Percentiles rank a stretch among this genome's conserved stretches.
These are phyloP conservation scores for Aspergillus avenaceus DNA, from an alignment of 495 filamentous ascomycete genomes.

Conservation along the genomic window DNA sequence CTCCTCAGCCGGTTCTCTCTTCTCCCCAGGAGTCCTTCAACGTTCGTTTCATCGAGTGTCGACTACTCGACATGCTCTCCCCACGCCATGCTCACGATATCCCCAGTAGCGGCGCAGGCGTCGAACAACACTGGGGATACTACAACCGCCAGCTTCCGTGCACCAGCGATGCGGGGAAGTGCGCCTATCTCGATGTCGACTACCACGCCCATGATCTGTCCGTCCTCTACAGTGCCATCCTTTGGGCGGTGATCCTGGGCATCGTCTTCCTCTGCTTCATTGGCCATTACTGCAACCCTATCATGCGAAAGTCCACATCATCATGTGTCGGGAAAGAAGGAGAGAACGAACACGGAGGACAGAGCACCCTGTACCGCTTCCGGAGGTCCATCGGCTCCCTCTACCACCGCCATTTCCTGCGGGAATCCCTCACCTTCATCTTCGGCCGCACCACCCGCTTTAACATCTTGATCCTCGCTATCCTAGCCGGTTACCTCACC, in stretches of 20 bases:
- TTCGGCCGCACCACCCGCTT: conserved; percentile 38
- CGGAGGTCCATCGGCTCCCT: conserved; percentile 11
- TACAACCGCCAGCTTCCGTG: conserved; percentile 52
- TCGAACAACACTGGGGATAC: conserved; percentile 62
- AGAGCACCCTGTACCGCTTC: conserved; percentile 14
- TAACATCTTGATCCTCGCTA: conserved; percentile 46
- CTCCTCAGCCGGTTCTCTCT: not conserved
- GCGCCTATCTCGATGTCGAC: conserved; percentile 59
- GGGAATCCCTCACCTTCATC: conserved; percentile 28
- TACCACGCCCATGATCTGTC: conserved; percentile 55
- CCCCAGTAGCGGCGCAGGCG: not conserved
- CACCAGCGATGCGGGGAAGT: conserved; percentile 55
- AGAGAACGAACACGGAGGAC: conserved; percentile 1
- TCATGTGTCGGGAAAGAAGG: conserved; percentile 4
- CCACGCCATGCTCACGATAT: conserved; percentile 1
- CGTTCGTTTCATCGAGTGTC: not conserved
- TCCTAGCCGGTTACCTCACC: conserved; percentile 50
- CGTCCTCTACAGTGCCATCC: conserved; percentile 58
- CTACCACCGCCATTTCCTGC: conserved; percentile 31
- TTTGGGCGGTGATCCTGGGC: conserved; percentile 54
- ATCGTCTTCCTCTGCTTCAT: conserved; percentile 48
- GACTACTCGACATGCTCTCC: conserved; percentile 1
- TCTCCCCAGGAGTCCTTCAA: not conserved
- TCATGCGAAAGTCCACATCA: conserved; percentile 3
- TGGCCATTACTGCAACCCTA: conserved; percentile 13